Percentiles rank a stretch among this genome's conserved stretches.
phyloP scores from a whole-genome alignment of 257 asterid species.

The Oldenlandia corymbosa region DNA sequence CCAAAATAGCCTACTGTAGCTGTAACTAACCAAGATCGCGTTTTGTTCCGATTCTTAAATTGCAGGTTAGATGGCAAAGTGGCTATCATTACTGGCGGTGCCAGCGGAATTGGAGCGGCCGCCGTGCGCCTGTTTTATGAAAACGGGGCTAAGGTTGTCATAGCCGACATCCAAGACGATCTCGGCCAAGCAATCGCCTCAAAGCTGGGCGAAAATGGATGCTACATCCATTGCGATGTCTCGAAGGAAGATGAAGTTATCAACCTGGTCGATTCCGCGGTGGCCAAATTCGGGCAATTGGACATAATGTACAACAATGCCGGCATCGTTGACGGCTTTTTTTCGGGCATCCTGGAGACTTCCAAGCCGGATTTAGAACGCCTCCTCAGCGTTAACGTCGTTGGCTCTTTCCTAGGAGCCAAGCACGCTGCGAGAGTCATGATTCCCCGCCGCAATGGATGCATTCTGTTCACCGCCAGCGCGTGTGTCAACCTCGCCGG shows the following conservation, averaged over 20 bases:
- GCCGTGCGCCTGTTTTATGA: conserved; percentile 26
- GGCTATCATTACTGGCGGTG: conserved; percentile 38
- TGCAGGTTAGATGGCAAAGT: conserved; percentile 39
- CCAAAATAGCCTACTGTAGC: too few species aligned
- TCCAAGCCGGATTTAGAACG: conserved; percentile 21
- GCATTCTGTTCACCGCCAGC: conserved; percentile 6
- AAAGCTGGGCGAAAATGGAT: conserved; percentile 16
- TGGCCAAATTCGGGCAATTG: conserved; percentile 33
- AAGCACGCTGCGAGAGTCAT: conserved; percentile 55
- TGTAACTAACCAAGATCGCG: too few species aligned
- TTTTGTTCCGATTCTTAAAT: too few species aligned
- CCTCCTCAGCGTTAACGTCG: conserved; percentile 26
- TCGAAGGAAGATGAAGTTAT: conserved; percentile 29
- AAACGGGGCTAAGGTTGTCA: conserved; percentile 46
- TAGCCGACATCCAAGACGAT: conserved; percentile 48
- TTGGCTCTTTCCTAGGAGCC: conserved; percentile 38
- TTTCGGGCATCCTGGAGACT: conserved; percentile 16
- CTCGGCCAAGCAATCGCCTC: conserved; percentile 27
- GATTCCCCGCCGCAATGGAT: conserved; percentile 31
- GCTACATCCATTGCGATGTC: conserved; percentile 48
- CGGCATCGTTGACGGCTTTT: conserved; percentile 19
- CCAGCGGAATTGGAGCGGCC: conserved; percentile 45
- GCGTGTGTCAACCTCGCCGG: conserved; percentile 5
- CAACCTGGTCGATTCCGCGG: conserved; percentile 24
- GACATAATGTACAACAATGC: conserved; percentile 56